Evolutionary conservation across 345 rosid species (phyloP).

Genomic region (Ceriops zippeliana): DNA sequence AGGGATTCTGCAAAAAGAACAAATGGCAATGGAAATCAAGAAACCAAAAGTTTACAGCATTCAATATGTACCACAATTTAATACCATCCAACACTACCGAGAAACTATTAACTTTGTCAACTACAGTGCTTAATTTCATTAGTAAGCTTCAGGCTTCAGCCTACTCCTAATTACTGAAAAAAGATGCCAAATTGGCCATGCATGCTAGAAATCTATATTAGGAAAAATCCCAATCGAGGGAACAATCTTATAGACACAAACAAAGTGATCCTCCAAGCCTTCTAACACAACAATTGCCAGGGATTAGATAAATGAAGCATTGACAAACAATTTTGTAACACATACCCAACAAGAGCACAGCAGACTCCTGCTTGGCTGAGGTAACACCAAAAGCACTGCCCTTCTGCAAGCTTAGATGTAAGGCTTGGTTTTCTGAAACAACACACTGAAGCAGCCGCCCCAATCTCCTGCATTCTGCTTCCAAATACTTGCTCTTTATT

Average conservation of each 20-base stretch:
- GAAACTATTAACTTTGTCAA: neutral
- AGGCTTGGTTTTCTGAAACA: slow-evolving; percentile 73
- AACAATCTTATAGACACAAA: no score
- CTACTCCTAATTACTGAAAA: neutral
- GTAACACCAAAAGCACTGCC: slow-evolving; percentile 54
- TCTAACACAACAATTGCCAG: neutral
- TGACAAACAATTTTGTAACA: slow-evolving; percentile 3
- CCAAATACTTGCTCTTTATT: slow-evolving; percentile 72
- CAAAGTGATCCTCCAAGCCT: no score
- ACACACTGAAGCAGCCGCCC: slow-evolving; percentile 70
- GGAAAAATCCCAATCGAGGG: no score
- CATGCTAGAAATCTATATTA: no score
- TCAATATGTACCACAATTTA: neutral
- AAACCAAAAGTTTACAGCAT: neutral
- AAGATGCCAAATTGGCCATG: neutral
- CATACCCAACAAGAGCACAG: slow-evolving; percentile 96
- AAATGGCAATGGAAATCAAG: slow-evolving; percentile 4
- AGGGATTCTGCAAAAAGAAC: slow-evolving; percentile 76
- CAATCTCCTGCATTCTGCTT: slow-evolving; percentile 76
- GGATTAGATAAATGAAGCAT: neutral
- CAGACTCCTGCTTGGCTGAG: slow-evolving; percentile 98
- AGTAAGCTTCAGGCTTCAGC: no score
- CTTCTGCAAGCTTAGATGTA: slow-evolving; percentile 52
- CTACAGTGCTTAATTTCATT: neutral
- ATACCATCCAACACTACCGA: no score